Base-by-base conservation (phyloP, 2,329 filamentous ascomycete species). In the Fusarium chaquense region DNA sequence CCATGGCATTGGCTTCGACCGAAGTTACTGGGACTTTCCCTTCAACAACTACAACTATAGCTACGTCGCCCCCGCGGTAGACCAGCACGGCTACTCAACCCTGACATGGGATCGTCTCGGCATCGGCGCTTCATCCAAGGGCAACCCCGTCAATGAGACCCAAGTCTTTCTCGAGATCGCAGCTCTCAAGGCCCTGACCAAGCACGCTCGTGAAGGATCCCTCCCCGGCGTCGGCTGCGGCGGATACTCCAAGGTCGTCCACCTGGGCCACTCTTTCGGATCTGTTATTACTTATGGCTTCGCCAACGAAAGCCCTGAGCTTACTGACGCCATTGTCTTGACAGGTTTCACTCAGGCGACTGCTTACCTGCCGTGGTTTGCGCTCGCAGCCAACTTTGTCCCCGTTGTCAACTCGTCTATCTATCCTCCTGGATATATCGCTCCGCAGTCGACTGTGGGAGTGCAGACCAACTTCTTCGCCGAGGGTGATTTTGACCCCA, bases 261-360 rank as follows among this genome's bases (percentile, higher is more conserved):
- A 91, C 74, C 81, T 89, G 18, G 89, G 89, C 15, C 89, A 91
- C 79, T 89, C 86, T 0, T 91, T 89, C 70, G 89, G 89, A 33
- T 88, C 87, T 0, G 78, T 84, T 8, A 85, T 88, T 70, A 85
- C 84, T 4, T 89, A 88, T 76, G 82, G 79, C 49, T 80, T 91
- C 22, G 84, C 85, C 10, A 82, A 82, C 47, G 75, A 80, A 60
- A 80, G 87, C 71, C 87, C 87, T 1, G 73, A 81, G 56, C 78
- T 86, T 59, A 87, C 85, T 38, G 84, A 90, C 65, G 87, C 84
- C 40, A 81, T 91, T 41, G 78, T 89, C 53, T 81, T 91, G 9
- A 90, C 88, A 2, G 89, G 89, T 2, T 91, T 87, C 78, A 83
- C 83, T 18, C 81, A 83, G 41, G 83, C 84, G 12, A 63, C 76